These are phyloP conservation scores for Phytophthora rubi DNA, from an alignment of 352 stramenopile species.

Conservation along the genomic window DNA sequence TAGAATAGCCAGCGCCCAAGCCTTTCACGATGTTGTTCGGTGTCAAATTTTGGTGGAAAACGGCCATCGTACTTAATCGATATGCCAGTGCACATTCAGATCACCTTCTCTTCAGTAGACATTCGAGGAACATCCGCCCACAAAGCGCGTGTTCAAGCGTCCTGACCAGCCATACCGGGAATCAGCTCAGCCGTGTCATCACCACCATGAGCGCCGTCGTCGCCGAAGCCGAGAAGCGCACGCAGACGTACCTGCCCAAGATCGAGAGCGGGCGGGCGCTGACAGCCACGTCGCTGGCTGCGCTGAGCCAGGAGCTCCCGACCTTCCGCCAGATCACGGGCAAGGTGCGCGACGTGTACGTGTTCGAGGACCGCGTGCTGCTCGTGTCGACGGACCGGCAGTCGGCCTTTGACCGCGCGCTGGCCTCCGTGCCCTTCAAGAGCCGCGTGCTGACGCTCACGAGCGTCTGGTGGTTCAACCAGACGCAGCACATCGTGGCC, in stretches of 20 bases:
- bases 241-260: conserved; percentile 67
- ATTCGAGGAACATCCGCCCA: neutral
- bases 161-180: conserved; percentile 20
- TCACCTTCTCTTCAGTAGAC: neutral
- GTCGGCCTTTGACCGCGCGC: conserved; percentile 97
- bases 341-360: conserved; percentile 95
- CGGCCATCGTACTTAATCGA: neutral
- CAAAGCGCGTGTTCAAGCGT: conserved; percentile 15
- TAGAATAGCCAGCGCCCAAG: conserved; percentile 6
- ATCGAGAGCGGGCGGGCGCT: conserved; percentile 56
- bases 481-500: conserved; percentile 95
- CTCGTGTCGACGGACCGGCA: conserved; percentile 99
- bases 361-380: conserved; percentile 88
- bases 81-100: neutral
- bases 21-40: conserved; percentile 9
- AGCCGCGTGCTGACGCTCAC: conserved; percentile 97
- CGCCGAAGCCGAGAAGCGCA: conserved; percentile 67
- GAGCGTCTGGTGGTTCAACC: conserved; percentile 96
- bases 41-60: conserved; percentile 1
- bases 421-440: conserved; percentile 97
- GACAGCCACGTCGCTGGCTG: conserved; percentile 63
- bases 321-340: conserved; percentile 69
- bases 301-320: conserved; percentile 43
- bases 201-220: conserved; percentile 49
- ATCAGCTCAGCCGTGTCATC: neutral